These are phyloP conservation scores for Pluteus cervinus DNA, from an alignment of 768 basidiomycete genomes.

Conservation along the genomic window DNA sequence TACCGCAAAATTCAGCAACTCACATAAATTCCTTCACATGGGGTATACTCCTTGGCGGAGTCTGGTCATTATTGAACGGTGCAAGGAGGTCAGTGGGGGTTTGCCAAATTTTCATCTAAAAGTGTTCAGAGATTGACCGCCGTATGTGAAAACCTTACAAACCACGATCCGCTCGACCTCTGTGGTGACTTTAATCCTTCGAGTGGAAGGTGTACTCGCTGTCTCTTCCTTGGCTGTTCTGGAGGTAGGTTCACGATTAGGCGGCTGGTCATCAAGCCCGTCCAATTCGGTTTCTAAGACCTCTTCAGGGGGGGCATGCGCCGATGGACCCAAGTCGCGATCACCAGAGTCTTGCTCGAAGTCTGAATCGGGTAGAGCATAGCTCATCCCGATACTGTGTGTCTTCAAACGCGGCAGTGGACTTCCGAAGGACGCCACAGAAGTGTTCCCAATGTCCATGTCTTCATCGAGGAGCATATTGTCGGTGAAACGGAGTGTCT, in stretches of 20 bases:
- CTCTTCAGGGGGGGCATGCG: too few relatives aligned
- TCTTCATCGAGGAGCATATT: constrained; percentile 59
- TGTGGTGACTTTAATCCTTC: constrained; percentile 46
- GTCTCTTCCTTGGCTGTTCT: constrained; percentile 15
- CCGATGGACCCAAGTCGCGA: too few relatives aligned
- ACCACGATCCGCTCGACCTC: constrained; percentile 65
- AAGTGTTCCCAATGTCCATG: constrained; percentile 48
- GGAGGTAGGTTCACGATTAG: constrained; percentile 7
- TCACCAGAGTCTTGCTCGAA: constrained; percentile 10
- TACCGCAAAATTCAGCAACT: constrained; percentile 14
- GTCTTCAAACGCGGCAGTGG: constrained; percentile 15
- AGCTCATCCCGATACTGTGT: not conserved
- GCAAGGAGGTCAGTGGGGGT: constrained; percentile 60
- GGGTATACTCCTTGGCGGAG: constrained; percentile 29
- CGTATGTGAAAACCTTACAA: constrained; percentile 18
- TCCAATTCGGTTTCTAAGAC: too few relatives aligned
- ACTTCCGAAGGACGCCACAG: constrained; percentile 39
- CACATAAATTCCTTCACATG: constrained; percentile 60
- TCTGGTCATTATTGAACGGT: constrained; percentile 41
- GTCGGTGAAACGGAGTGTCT: constrained; percentile 51
- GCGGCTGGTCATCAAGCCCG: too few relatives aligned
- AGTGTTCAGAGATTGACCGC: constrained; percentile 2
- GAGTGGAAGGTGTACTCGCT: constrained; percentile 10
- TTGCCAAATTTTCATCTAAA: constrained; percentile 63
- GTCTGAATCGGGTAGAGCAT: constrained; percentile 8